Evolutionary conservation across 176 grass and related monocot species (phyloP).

Genomic region (Cenchrus fungigraminus): DNA sequence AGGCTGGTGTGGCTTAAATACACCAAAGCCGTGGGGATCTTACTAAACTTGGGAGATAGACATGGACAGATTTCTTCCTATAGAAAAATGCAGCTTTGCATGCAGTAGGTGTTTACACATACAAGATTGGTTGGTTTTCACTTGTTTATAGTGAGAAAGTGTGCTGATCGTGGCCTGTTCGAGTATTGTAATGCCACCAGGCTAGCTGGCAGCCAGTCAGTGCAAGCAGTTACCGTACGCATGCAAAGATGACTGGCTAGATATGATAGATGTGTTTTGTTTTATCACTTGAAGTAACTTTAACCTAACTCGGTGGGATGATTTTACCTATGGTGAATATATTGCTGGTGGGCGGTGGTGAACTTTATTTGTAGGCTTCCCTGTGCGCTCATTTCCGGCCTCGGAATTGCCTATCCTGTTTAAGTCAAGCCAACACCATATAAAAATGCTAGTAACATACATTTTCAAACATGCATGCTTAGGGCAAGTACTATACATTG

Average conservation of each 20-base stretch:
- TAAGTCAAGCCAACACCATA: no score
- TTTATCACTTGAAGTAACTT: background rate
- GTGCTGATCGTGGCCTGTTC: background rate
- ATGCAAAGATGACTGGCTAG: background rate
- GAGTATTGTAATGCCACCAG: background rate
- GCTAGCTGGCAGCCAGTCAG: background rate
- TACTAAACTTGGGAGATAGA: background rate
- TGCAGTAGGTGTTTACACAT: background rate
- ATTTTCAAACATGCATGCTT: no score
- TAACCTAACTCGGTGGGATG: background rate
- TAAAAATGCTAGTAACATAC: no score
- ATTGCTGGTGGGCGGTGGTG: background rate
- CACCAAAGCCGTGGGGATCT: background rate
- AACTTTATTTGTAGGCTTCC: background rate
- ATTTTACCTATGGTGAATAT: background rate
- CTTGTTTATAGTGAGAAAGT: background rate
- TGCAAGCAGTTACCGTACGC: background rate
- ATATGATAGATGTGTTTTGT: background rate
- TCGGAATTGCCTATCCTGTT: background rate
- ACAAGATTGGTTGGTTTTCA: background rate
- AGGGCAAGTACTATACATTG: no score
- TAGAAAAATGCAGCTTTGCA: background rate
- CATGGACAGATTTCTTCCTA: background rate
- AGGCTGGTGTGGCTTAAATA: slow-evolving; percentile 22
- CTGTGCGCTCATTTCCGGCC: background rate